Base-by-base conservation (phyloP, 2,329 filamentous ascomycete species). In the Gaeumannomyces tritici region DNA sequence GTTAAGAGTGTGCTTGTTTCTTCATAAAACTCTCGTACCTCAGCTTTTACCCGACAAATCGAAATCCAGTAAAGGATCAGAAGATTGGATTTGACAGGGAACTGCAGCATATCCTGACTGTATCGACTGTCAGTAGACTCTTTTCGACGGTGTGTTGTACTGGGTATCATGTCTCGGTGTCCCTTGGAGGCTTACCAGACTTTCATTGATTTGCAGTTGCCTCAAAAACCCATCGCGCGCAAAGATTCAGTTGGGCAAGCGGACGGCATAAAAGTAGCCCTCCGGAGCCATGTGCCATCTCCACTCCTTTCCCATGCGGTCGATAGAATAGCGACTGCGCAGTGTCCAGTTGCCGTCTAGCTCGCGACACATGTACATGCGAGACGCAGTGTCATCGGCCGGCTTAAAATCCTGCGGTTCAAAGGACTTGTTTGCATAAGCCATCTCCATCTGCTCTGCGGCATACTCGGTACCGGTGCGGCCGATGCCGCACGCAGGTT, bases 321-420 rank as follows among this genome's bases (percentile, higher is more conserved):
- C 85, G 71, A 88, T 84, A 61, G 83, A 81, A 71, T 79, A 79
- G 35, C 84, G 82, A 71, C 79, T 83, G 70, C 83, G 80, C 72
- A 85, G 78, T 47, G 80, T 81, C 80, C 81, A 87, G 64, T 80
- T 79, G 60, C 82, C 80, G 71, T 88, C 83, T 66, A 82, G 73
- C 73, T 88, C 84, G 63, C 83, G 81, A 67, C 82, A 79, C 75
- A 80, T 83, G 74, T 87, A 88, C 75, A 83, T 81, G 65, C 84
- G 83, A 57, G 77, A 78, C 54, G 81, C 80, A 72, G 86, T 80
- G 66, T 84, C 80, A 68, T 87, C 84, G 26, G 79, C 77, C 2
- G 85, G 85, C 72, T 85, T 83, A 70, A 87, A 84, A 67, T 86
- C 83, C 75, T 87, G 84, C 21, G 82, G 79, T 71, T 84, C 79